A percentile compares a stretch with the other conserved stretches of the same genome.
Evolutionary conservation across 2,329 filamentous ascomycete species (phyloP).

Genomic region (Verticillium nubilum): DNA sequence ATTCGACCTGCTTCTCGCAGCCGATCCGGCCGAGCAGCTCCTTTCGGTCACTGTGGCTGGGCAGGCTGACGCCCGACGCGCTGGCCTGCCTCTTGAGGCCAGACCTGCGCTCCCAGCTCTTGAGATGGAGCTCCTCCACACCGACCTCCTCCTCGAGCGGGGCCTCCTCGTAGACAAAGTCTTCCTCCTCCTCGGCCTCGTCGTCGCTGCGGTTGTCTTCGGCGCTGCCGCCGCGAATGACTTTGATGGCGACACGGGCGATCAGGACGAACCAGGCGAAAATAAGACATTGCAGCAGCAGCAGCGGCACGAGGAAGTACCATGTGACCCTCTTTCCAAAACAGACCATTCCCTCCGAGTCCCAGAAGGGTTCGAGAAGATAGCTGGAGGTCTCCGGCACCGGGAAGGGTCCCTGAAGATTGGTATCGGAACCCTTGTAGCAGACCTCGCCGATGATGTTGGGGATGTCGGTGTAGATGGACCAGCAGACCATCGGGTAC

Average conservation of each 20-base stretch:
- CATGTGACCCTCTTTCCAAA: conserved; percentile 70
- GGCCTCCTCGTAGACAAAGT: conserved; percentile 48
- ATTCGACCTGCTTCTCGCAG: conserved; percentile 69
- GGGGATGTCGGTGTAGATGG: conserved; percentile 64
- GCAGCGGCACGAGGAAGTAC: conserved; percentile 70
- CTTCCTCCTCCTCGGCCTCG: conserved; percentile 61
- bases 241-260: conserved; percentile 71
- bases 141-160: conserved; percentile 70
- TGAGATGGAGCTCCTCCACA: conserved; percentile 64
- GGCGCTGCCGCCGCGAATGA: conserved; percentile 69
- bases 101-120: conserved; percentile 53
- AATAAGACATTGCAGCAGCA: conserved; percentile 74
- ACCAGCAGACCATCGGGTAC: conserved; percentile 77
- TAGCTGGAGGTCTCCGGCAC: conserved; percentile 51
- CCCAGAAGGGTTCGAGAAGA: conserved; percentile 67
- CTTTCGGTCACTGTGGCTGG: conserved; percentile 70
- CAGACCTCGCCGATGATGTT: conserved; percentile 62
- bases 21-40: conserved; percentile 77
- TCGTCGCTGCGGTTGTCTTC: conserved; percentile 87
- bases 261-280: conserved; percentile 91
- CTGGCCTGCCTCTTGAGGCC: conserved; percentile 48
- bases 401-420: conserved; percentile 48
- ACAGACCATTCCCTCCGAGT: conserved; percentile 70
- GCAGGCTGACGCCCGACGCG: conserved; percentile 57
- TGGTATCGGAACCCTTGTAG: conserved; percentile 55